Conservation (phyloP, 202 grass and related monocot species). For the Dendrocalamus latiflorus region DNA sequence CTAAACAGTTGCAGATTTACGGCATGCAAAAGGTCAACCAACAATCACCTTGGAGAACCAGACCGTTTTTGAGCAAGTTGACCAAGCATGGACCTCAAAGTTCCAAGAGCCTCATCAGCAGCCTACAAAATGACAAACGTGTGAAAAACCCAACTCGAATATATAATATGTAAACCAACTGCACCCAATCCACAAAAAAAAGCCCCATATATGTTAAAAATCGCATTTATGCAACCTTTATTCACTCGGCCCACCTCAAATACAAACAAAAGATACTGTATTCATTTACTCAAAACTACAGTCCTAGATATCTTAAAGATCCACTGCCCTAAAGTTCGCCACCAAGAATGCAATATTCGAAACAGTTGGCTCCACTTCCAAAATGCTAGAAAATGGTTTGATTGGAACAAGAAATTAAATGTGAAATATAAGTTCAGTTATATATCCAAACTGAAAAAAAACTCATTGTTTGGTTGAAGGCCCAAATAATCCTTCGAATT, state of each 20-base stretch:
- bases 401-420: slow-evolving; percentile 2
- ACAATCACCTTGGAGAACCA: slow-evolving; percentile 74
- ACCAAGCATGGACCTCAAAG: slow-evolving; percentile 80
- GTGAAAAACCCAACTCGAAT: slow-evolving; percentile 1
- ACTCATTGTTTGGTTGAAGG: neutral
- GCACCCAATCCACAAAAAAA: neutral
- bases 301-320: neutral
- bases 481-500: neutral
- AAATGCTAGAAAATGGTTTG: slow-evolving; percentile 5
- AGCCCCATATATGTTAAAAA: neutral
- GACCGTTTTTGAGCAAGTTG: no score
- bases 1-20: neutral
- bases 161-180: neutral
- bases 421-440: neutral
- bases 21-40: neutral
- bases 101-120: slow-evolving; percentile 84
- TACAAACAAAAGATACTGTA: neutral
- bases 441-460: neutral
- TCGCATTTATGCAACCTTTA: neutral
- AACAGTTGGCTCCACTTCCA: neutral
- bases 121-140: slow-evolving; percentile 51
- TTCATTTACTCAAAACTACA: neutral
- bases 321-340: neutral
- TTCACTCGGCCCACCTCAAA: neutral
- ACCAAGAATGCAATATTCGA: neutral